These are phyloP conservation scores for Euphorbia tirucalli DNA, from an alignment of 345 rosid genomes.

Conservation along the genomic window DNA sequence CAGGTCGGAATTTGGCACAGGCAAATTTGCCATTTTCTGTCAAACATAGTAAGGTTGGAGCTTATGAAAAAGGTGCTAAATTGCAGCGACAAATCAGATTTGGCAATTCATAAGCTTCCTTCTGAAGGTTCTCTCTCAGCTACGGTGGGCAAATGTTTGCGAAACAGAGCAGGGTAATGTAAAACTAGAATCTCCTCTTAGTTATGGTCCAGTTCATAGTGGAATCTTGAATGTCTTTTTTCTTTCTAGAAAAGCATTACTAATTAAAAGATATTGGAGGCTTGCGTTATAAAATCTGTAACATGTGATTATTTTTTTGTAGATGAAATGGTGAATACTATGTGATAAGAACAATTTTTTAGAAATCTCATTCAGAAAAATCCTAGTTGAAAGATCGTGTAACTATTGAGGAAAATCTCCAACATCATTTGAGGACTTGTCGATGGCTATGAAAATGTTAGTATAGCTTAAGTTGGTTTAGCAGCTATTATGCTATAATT, in stretches of 20 bases:
- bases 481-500: background rate
- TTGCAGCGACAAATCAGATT: background rate
- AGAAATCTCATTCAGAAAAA: background rate
- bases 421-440: too few relatives aligned
- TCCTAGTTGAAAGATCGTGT: background rate
- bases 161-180: background rate
- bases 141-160: background rate
- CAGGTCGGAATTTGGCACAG: background rate
- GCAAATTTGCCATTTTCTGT: background rate
- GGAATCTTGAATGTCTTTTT: background rate
- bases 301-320: background rate
- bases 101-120: background rate
- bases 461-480: background rate
- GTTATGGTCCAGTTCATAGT: background rate
- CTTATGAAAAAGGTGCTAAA: background rate
- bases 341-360: too few relatives aligned
- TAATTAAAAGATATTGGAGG: too few relatives aligned
- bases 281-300: too few relatives aligned
- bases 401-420: background rate
- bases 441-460: background rate
- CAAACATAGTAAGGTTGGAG: background rate
- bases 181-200: background rate
- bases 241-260: background rate
- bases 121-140: background rate
- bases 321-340: background rate